phyloP scores from a whole-genome alignment of 176 grass and related monocot genomes.

The Aegilops umbellulata region DNA sequence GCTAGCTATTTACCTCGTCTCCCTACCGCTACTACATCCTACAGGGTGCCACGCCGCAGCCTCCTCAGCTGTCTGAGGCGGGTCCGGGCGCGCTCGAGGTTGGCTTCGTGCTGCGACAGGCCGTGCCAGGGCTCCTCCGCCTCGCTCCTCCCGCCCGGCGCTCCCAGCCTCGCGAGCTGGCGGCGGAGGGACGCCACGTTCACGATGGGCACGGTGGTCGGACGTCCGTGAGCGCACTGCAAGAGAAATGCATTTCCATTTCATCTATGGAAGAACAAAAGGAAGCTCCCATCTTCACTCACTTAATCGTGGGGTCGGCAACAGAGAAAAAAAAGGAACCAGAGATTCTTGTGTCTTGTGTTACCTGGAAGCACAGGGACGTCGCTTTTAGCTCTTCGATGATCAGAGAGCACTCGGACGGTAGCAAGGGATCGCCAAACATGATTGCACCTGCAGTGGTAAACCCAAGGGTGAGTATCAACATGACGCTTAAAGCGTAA shows the following conservation, averaged over 20 bases:
- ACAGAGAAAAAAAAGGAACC: neutral
- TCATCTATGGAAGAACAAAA: neutral
- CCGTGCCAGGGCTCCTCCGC: slow-evolving; percentile 62
- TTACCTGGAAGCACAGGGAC: slow-evolving; percentile 93
- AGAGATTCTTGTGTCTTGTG: neutral
- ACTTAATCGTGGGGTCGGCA: neutral
- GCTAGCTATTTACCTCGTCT: slow-evolving; percentile 22
- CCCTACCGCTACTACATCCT: neutral
- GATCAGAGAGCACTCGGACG: slow-evolving; percentile 84
- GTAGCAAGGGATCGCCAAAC: slow-evolving; percentile 91
- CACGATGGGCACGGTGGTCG: slow-evolving; percentile 75
- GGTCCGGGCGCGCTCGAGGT: slow-evolving; percentile 43
- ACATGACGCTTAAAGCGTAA: neutral
- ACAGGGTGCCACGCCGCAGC: slow-evolving; percentile 20
- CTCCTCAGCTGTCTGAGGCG: slow-evolving; percentile 56
- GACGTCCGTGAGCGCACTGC: slow-evolving; percentile 95
- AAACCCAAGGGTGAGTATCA: slow-evolving; percentile 1
- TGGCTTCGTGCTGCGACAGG: slow-evolving; percentile 45
- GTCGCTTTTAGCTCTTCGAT: slow-evolving; percentile 91
- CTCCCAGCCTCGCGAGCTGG: slow-evolving; percentile 46
- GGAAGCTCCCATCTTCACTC: neutral
- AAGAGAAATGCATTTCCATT: neutral
- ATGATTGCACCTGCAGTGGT: slow-evolving; percentile 78
- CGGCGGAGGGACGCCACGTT: slow-evolving; percentile 54
- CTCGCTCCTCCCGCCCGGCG: slow-evolving; percentile 18